Base-by-base conservation (phyloP, 768 basidiomycete genomes). In the Boletus pseudopeckii region DNA sequence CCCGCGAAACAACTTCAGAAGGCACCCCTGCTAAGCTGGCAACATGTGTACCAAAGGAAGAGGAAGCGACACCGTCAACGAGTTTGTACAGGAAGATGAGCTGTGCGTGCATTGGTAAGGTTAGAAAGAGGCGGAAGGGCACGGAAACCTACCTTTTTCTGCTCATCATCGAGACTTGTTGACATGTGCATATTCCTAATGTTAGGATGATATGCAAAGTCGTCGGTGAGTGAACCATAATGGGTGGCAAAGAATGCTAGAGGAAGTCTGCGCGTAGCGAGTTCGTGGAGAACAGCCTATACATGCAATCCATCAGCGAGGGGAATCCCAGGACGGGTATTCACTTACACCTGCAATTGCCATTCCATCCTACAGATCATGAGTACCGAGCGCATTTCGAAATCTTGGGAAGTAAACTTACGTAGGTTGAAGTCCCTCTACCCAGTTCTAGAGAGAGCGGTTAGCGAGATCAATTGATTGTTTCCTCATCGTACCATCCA, bases 161-260 rank as follows among this genome's bases (percentile, higher is more conserved):
- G 92, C 58, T 91, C 89, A 47, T 98, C 93, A 61, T 98, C 92
- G 7, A 98, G 88, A 45, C 90, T 77, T 0, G 96, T 98, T 18
- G 88, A 80, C 97, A 99, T 98, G 71, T 97, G 86, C 88, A 96
- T 96, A 51, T 86, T 90, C 52, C 91, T 79, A 60, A 98, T 90
- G 64, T 95, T 97, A 1, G 91, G 89, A 65, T 95, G 92, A 62
- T 92, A 92, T 3, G 81, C 80, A 67, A 89, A 98, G 67, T 98
- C 96, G 61, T 97, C 92, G 8, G 96, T 97, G 40, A 98, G 77
- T 1, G 93, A 90, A 4, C 93, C 93, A 61, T 98, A 99, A 71
- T 99, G 97, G 0, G 97, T 99, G 34, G 97, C 96, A 64, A 99
- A 99, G 77, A 98, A 97, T 2, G 91, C 88, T 26, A 98, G 74